Conservation (phyloP, 2,329 filamentous ascomycete species). For the Curvularia spicifera region DNA sequence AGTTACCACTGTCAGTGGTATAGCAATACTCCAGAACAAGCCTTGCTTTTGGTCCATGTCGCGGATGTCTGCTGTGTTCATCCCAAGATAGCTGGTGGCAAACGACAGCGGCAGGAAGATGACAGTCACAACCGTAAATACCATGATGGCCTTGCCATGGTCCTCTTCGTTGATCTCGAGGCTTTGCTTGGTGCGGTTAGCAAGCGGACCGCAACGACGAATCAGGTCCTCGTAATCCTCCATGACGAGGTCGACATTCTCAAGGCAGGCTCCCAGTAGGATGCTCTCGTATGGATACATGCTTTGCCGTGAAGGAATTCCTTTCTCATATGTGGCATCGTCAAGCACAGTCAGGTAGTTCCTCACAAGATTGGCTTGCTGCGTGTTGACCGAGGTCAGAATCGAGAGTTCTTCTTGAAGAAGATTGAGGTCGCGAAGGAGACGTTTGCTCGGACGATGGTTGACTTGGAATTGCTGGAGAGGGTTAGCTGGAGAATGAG, state of each 20-base stretch:
- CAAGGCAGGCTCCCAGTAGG: constrained; percentile 33
- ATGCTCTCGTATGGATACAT: constrained; percentile 33
- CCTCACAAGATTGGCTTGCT: constrained; percentile 37
- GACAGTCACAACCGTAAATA: constrained; percentile 55
- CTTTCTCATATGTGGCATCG: constrained; percentile 30
- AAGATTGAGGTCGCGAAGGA: constrained; percentile 43
- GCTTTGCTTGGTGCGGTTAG: constrained; percentile 44
- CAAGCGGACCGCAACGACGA: constrained; percentile 35
- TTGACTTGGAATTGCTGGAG: constrained; percentile 46
- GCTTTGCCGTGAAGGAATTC: constrained; percentile 26
- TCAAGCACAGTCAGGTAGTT: constrained; percentile 38
- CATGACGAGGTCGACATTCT: constrained; percentile 24
- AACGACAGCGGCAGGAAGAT: constrained; percentile 56
- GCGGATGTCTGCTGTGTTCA: constrained; percentile 52
- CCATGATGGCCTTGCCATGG: constrained; percentile 53
- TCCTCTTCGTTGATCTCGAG: constrained; percentile 47
- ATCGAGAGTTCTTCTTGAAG: constrained; percentile 41
- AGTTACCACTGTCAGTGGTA: constrained; percentile 38
- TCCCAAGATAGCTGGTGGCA: constrained; percentile 52
- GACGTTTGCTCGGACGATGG: constrained; percentile 40
- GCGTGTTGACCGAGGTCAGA: constrained; percentile 32
- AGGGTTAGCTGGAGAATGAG: constrained; percentile 11
- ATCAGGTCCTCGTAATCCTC: constrained; percentile 38
- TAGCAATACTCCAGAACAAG: constrained; percentile 50
- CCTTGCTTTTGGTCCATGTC: constrained; percentile 49